Conservation (phyloP, 805 yeast genomes). For the Candida krabiensis region DNA sequence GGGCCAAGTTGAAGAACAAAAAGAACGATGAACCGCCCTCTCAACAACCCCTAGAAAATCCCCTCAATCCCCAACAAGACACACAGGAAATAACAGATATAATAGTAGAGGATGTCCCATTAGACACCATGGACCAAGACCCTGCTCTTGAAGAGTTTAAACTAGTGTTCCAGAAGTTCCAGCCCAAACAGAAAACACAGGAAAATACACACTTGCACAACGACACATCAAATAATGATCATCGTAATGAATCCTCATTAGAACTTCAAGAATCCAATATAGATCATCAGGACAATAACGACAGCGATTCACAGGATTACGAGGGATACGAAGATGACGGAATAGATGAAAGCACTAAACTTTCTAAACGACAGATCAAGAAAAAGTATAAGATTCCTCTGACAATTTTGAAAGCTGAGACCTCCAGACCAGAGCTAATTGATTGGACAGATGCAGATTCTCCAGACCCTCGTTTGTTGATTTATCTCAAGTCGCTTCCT, state of each 20-base stretch:
- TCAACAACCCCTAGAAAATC: not conserved
- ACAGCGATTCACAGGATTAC: constrained; percentile 13
- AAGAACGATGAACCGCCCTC: not conserved
- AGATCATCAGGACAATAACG: constrained; percentile 13
- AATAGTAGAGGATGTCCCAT: constrained; percentile 4
- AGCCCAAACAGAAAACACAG: constrained; percentile 1
- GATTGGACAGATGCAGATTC: constrained; percentile 91
- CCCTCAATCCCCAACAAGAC: too few species aligned
- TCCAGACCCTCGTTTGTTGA: constrained; percentile 66
- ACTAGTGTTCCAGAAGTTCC: constrained; percentile 24
- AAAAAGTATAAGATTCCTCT: constrained; percentile 59
- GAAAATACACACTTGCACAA: not conserved
- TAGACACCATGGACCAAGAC: constrained; percentile 10
- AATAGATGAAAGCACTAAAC: constrained; percentile 21
- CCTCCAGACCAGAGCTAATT: constrained; percentile 66
- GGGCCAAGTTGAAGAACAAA: constrained; percentile 36
- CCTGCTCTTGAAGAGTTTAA: constrained; percentile 17
- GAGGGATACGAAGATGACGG: constrained; percentile 25
- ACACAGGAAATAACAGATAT: not conserved
- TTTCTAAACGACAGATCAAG: constrained; percentile 53
- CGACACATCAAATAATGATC: constrained; percentile 14
- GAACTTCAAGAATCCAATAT: constrained; percentile 9
- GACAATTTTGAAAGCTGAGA: constrained; percentile 61
- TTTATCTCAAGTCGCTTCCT: constrained; percentile 61
- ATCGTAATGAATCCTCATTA: not conserved